Base-by-base conservation (phyloP, 108 stramenopile species). In the Mediolabrus comicus region DNA sequence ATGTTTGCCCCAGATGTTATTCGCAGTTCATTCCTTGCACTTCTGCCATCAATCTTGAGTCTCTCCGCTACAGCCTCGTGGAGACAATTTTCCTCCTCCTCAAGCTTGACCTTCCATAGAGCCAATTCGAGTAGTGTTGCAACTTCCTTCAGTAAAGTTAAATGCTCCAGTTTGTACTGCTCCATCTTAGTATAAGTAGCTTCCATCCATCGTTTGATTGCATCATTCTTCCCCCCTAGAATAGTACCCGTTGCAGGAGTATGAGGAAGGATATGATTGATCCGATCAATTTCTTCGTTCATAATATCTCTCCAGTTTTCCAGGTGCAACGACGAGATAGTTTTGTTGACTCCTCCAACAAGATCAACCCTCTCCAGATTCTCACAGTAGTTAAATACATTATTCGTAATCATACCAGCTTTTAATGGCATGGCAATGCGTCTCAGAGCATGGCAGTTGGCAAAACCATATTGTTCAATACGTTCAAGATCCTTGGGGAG, bases 271-370 rank as follows among this genome's bases (percentile, higher is more conserved):
- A 35, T 36, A 4, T 36, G 54, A 56, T 56, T 30, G 54, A 56
- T 56, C n/a, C 54, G 54, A 36, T 56, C 27, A n/a, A 56, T 56
- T 36, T 56, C 54, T 26, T 35, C 54, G 14, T 56, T 17, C 54
- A 56, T 56, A 56, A 14, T n/a, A 36, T 56, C 34, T 36, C 54
- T 56, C 54, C 54, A 56, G 12, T n/a, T 36, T n/a, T 56, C 54
- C 27, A 56, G 4, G n/a, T 56, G 11, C 54, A 56, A 36, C 13
- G 2, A 56, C 4, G 54, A 56, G 2, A 56, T 56, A 12, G 12
- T 35, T 10, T 27, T 14, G 34, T 56, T 12, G 27, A 56, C 4
- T 14, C 54, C 54, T n/a, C 54, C 34, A 35, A 56, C 34, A 13
- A 56, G n/a, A 56, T 56, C 54, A 0, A 56, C 13, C 27, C 54